Base-by-base conservation (phyloP, 2,329 filamentous ascomycete species). In the Dactylellina sp. region DNA sequence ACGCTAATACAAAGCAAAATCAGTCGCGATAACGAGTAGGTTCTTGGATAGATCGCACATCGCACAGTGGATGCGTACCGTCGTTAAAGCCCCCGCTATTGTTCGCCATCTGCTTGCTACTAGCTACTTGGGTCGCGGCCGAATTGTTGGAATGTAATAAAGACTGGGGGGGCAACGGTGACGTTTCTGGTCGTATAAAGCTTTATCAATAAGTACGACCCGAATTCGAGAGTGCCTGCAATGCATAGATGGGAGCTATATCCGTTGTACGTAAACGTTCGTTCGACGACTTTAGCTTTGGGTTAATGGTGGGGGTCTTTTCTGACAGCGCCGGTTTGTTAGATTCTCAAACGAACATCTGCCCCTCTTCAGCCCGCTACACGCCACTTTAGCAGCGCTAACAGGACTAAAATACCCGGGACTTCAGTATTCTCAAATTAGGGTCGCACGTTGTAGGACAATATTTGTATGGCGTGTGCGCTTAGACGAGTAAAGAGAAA, bases 81-180 rank as follows among this genome's bases (percentile, higher is more conserved):
- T 72, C 68, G 53, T 56, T 72, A 49, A 72, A 72, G 46, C 60
- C 68, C 52, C 66, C 66, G 68, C 68, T 72, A 64, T 72, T 72
- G 46, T 49, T 72, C 53, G 68, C 68, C 68, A 72, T 72, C 32
- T 37, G 25, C 20, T 42, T 47, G 50, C 28, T 5, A 32, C 28
- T n/a, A n/a, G n/a, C n/a, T n/a, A n/a, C n/a, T n/a, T n/a, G n/a
- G n/a, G 52, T 24, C 37, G 32, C 32, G 40, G 42, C 12, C 32
- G 47, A 55, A 53, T 18, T 25, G 22, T 39, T 18, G 52, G 55
- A 50, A 60, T 35, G 22, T 16, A 56, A 28, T 40, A 18, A 16
- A 12, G 25, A 14, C n/a, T 25, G 55, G 20, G 47, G 28, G 47
- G 28, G 55, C 56, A 28, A 70, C 40, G 46, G 49, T 47, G 44